Conservation (phyloP, 2,329 filamentous ascomycete species). For the Xylariales sp. region DNA sequence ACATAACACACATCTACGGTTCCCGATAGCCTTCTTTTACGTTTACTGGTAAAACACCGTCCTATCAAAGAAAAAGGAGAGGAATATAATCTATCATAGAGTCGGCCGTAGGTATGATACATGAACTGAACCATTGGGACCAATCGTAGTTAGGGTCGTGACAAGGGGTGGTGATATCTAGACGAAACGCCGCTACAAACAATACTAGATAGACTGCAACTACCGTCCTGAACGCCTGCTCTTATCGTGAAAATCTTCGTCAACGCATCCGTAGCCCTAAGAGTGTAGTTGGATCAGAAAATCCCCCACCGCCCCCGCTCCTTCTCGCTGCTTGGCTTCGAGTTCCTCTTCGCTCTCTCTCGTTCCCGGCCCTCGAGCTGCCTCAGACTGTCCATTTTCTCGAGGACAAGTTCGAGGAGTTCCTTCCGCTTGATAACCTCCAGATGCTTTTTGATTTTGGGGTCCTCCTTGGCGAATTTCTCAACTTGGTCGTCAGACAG, state of each 20-base stretch:
- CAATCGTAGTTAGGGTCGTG: background rate
- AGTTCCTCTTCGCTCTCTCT: slow-evolving; percentile 54
- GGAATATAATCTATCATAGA: slow-evolving; percentile 13
- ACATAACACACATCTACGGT: no score
- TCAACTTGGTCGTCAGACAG: slow-evolving; percentile 85
- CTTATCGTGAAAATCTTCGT: slow-evolving; percentile 28
- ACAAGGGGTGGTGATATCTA: slow-evolving; percentile 33
- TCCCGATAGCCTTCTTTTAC: no score
- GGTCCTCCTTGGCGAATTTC: slow-evolving; percentile 90
- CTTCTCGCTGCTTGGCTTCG: slow-evolving; percentile 51
- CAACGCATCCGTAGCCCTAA: slow-evolving; percentile 19
- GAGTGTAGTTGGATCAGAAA: slow-evolving; percentile 51
- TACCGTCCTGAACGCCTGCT: slow-evolving; percentile 29
- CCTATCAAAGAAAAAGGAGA: background rate
- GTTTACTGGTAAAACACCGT: background rate
- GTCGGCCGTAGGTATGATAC: background rate
- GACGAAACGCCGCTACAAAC: slow-evolving; percentile 29
- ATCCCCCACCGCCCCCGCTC: slow-evolving; percentile 62
- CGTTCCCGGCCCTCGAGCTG: slow-evolving; percentile 83
- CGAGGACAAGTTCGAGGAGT: slow-evolving; percentile 88
- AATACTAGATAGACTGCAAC: slow-evolving; percentile 17
- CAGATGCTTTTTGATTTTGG: slow-evolving; percentile 86
- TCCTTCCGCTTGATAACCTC: slow-evolving; percentile 95
- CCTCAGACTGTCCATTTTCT: slow-evolving; percentile 93
- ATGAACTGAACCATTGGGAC: slow-evolving; percentile 10